Evolutionary conservation across 2,329 filamentous ascomycete genomes (phyloP), one percentile per base, ranked within the genome.

Genomic region (Emergomyces africanus): DNA sequence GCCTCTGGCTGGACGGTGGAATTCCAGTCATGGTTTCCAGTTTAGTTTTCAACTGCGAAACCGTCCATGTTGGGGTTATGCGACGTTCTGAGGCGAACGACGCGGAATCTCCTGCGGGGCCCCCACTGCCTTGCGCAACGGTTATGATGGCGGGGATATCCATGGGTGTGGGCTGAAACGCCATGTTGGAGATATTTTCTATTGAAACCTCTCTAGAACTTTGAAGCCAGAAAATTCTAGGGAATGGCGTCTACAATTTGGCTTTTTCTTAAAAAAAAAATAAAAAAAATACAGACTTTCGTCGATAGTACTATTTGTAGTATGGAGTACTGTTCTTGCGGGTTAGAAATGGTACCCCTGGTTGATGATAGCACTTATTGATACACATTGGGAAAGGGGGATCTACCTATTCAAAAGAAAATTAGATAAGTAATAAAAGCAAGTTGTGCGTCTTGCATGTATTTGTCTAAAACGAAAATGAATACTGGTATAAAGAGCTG

Each of bases 21-120:
- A 97, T 85, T 62, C 94, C 94, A 1, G 92, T 97, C 74, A 97
- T 86, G 62, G 90, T 87, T 74, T 97, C 92, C 57, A 99, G 84
- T 73, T 94, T 95, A 57, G 80, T 76, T 77, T 92, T 96, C 67
- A 97, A 81, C 67, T 89, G 85, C 59, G 81, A 79, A 69, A 99
- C 87, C 62, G 86, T 87, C 94, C 94, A 99, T 65, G 91, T 87
- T 15, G 92, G 92, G 30, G 89, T 92, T 71, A 97, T 85, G 65
- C 94, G 89, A 62, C 92, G 88, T 76, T 99, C 94, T 57, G 90
- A 91, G 54, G 86, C 83, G 54, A 78, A 71, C 50, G 77, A 70
- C 20, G 69, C 66, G 15, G 62, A 61, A 39, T 63, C 61, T 42
- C 58, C 62, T 39, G 37, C 57, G 59, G 20, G 57, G 48, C 49